phyloP scores from a whole-genome alignment of 2,329 filamentous ascomycete genomes.

The Trichoderma sp. region DNA sequence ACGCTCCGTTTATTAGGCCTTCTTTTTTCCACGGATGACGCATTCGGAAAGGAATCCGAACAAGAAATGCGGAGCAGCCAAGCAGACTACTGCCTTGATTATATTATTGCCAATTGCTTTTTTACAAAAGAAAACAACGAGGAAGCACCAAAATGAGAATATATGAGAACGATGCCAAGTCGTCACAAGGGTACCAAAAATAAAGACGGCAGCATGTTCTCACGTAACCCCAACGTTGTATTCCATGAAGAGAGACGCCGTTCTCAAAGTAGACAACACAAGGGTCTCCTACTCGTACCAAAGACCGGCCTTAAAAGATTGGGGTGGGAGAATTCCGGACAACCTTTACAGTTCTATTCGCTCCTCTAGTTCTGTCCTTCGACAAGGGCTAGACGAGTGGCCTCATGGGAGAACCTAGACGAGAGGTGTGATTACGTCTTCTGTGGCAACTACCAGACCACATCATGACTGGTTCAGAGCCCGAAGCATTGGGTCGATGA shows the following conservation, averaged over 20 bases:
- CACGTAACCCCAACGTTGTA: slow-evolving; percentile 8
- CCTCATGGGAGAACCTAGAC: background rate
- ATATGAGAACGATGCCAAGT: background rate
- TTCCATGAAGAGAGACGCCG: background rate
- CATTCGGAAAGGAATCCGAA: slow-evolving; percentile 9
- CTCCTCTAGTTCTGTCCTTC: background rate
- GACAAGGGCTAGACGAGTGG: background rate
- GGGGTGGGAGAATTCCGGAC: background rate
- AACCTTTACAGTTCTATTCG: background rate
- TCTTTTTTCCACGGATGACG: background rate
- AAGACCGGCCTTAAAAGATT: background rate
- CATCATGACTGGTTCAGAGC: slow-evolving; percentile 1
- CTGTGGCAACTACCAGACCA: background rate
- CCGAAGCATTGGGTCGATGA: slow-evolving; percentile 11
- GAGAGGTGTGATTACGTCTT: background rate
- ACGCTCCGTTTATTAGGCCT: background rate
- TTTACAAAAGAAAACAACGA: background rate
- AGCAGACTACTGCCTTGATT: background rate
- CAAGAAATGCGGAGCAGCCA: slow-evolving; percentile 1
- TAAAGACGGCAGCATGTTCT: background rate
- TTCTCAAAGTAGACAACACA: background rate
- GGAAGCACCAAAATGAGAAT: background rate
- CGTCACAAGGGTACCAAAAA: background rate
- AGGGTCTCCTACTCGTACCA: background rate
- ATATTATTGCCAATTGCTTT: background rate